These are phyloP conservation scores for Trichosporon ovoides DNA, from an alignment of 1,284 basidiomycete species.

Conservation along the genomic window DNA sequence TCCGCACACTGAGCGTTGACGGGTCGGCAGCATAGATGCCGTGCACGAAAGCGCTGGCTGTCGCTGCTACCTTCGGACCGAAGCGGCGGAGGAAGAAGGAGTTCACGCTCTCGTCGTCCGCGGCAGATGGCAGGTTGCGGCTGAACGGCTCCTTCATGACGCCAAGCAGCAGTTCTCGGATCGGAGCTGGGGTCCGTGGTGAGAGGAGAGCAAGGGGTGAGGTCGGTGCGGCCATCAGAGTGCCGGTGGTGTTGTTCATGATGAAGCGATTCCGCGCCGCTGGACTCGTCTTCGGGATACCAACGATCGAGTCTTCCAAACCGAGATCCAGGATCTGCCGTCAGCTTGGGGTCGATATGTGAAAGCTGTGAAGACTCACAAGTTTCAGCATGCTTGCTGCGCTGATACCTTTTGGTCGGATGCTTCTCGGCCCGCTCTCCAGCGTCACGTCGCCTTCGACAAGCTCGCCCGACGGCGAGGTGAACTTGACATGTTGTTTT, in stretches of 20 bases:
- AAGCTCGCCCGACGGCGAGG: constrained; percentile 7
- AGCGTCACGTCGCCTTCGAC: constrained; percentile 55
- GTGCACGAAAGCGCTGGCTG: constrained; percentile 81
- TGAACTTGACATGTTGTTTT: constrained; percentile 50
- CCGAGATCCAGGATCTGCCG: constrained; percentile 27
- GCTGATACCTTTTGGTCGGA: constrained; percentile 63
- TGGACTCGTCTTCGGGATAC: constrained; percentile 38
- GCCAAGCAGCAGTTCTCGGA: constrained; percentile 52
- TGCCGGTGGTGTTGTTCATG: constrained; percentile 19
- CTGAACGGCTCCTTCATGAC: constrained; percentile 60
- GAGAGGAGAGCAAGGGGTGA: constrained; percentile 6
- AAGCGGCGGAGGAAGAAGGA: constrained; percentile 71
- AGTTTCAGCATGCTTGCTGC: constrained; percentile 62
- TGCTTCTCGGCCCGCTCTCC: constrained; percentile 76
- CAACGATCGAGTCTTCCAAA: constrained; percentile 29
- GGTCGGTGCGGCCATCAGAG: constrained; percentile 6
- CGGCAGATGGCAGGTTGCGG: constrained; percentile 47
- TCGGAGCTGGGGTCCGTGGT: background rate
- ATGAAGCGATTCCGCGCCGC: constrained; percentile 44
- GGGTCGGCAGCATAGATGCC: constrained; percentile 90
- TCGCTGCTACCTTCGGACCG: constrained; percentile 64
- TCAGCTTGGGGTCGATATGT: too few relatives aligned
- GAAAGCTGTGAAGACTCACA: constrained; percentile 56
- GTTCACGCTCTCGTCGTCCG: constrained; percentile 73
- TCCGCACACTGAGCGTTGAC: constrained; percentile 64